Percentiles rank a stretch among this genome's conserved stretches.
Evolutionary conservation across 306 rosid genomes (phyloP).

Genomic region (Luffa aegyptiaca): DNA sequence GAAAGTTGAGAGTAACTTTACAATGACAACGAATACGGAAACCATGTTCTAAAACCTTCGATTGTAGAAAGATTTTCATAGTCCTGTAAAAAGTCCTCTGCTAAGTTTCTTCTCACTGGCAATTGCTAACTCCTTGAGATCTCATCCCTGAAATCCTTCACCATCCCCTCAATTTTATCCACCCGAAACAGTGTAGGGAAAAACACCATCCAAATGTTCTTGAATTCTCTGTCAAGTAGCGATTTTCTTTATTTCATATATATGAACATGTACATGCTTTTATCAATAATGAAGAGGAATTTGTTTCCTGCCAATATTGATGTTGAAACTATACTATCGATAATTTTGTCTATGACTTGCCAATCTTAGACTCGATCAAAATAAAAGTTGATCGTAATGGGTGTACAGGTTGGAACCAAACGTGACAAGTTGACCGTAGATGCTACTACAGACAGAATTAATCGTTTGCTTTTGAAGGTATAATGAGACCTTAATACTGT

Average conservation of each 20-base stretch:
- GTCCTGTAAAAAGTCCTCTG: background rate
- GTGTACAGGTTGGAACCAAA: slow-evolving; percentile 70
- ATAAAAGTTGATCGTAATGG: slow-evolving; percentile 11
- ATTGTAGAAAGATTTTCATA: background rate
- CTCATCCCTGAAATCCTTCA: background rate
- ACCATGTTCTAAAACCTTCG: background rate
- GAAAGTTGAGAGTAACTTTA: background rate
- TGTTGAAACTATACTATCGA: background rate
- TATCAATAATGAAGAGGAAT: background rate
- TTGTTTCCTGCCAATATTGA: background rate
- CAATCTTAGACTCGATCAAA: background rate
- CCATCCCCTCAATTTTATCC: background rate
- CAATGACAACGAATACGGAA: background rate
- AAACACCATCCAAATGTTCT: background rate
- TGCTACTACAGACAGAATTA: slow-evolving; percentile 50
- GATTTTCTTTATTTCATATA: background rate
- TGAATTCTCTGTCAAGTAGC: background rate
- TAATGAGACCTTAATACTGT: slow-evolving; percentile 2
- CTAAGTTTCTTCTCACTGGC: background rate
- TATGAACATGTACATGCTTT: background rate
- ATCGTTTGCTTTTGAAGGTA: slow-evolving; percentile 84
- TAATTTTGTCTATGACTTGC: background rate
- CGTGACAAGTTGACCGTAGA: slow-evolving; percentile 68
- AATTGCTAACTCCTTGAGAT: background rate
- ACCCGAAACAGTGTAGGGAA: background rate